Base-by-base conservation (phyloP, 2,329 filamentous ascomycete species). In the Delphinella strobiligena region DNA sequence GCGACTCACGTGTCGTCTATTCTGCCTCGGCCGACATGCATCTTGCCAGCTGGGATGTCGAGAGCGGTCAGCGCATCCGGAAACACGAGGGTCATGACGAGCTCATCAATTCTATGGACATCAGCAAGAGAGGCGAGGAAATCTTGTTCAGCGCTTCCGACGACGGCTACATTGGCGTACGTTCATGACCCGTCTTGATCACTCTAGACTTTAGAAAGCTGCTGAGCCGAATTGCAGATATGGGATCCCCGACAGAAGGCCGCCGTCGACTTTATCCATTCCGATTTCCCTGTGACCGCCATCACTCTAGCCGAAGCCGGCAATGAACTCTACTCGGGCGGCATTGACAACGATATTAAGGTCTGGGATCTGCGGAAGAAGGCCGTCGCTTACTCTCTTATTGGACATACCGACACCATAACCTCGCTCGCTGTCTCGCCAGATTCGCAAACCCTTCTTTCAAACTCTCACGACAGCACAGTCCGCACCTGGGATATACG, bases 351-450 rank as follows among this genome's bases (percentile, higher is more conserved):
- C 56, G 87, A 93, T 51, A 93, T 98, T 58, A 86, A 88, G 52
- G 88, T 93, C 15, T 98, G 91, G 89, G 91, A 98, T 61, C 65
- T 96, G 54, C 78, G 91, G 49, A 96, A 94, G 67, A 87, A 93
- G 61, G 75, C 81, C 5, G 75, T 93, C 2, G 78, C 86, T 4
- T 95, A 96, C 61, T 81, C 82, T 2, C 80, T 98, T 71, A 63
- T 82, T 10, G 91, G 91, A 0, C 91, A 98, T 59, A 81, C 78
- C 38, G 91, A 98, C 56, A 96, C 89, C 0, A 71, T 98, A 47
- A 93, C 88, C 3, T 93, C 87, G 10, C 69, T 98, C 34, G 72
- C 82, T 39, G 75, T 96, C n/a, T 95, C 89, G 2, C 89, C 91
- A 0, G 89, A 98, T 58, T 83, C 84, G 30, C 88, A 95, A 60